Evolutionary conservation across 2,329 filamentous ascomycete genomes (phyloP).

Genomic region (Aspergillus sp.): DNA sequence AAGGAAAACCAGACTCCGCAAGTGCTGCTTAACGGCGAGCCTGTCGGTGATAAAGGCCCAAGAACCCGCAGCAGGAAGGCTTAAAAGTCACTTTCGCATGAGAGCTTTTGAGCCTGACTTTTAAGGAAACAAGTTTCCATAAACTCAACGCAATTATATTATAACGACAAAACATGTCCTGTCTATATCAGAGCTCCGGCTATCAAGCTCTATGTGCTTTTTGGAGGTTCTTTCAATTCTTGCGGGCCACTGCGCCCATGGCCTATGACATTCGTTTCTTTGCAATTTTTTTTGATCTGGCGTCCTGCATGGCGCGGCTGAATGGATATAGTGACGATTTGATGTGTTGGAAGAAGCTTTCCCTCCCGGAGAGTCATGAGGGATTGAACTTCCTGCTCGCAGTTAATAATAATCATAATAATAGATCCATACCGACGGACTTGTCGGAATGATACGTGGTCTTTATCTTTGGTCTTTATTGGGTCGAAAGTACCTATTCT

Average conservation of each 20-base stretch:
- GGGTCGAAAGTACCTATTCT: too few species aligned
- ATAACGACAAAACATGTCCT: too few species aligned
- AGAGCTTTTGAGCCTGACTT: too few species aligned
- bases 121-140: too few species aligned
- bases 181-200: too few species aligned
- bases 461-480: too few species aligned
- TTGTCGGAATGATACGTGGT: too few species aligned
- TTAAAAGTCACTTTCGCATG: too few species aligned
- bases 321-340: conserved; percentile 10
- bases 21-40: conserved; percentile 37
- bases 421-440: neutral
- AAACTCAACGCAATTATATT: too few species aligned
- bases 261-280: conserved; percentile 6
- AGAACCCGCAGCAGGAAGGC: conserved; percentile 18
- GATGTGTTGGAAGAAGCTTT: neutral
- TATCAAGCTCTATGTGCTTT: too few species aligned
- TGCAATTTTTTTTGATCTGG: conserved; percentile 5
- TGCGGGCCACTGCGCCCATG: conserved; percentile 1
- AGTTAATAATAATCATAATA: neutral
- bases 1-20: conserved; percentile 29
- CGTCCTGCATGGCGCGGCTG: conserved; percentile 9
- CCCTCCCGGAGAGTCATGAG: neutral
- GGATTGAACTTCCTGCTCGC: neutral
- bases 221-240: too few species aligned
- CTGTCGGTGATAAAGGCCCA: conserved; percentile 21